These are phyloP conservation scores for Hericium alpestre DNA, from an alignment of 768 basidiomycete species.

Conservation along the genomic window DNA sequence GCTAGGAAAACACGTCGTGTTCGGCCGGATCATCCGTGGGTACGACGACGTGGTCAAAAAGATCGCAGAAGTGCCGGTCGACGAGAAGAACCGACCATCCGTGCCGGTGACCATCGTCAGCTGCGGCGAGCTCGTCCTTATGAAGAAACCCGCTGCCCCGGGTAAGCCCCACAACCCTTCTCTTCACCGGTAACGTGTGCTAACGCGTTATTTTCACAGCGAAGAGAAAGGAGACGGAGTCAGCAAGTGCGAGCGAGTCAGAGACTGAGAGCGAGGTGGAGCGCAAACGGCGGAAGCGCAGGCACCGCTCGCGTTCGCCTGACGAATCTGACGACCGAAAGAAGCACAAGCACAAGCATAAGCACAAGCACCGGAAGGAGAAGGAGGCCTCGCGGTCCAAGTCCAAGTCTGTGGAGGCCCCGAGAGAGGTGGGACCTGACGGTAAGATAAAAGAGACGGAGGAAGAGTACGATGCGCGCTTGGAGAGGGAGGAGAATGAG, in stretches of 20 bases:
- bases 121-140: constrained; percentile 79
- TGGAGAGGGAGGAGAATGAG: constrained; percentile 60
- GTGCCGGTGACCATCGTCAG: constrained; percentile 58
- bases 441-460: constrained; percentile 39
- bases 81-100: constrained; percentile 65
- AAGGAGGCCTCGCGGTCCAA: constrained; percentile 13
- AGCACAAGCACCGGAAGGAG: constrained; percentile 20
- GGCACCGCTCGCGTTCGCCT: constrained; percentile 9
- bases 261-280: constrained; percentile 1
- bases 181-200: neutral
- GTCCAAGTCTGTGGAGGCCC: neutral
- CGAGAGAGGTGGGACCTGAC: neutral
- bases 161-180: constrained; percentile 12
- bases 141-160: constrained; percentile 22
- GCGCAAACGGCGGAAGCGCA: constrained; percentile 11
- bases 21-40: constrained; percentile 43
- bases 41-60: constrained; percentile 48
- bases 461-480: constrained; percentile 60
- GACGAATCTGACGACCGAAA: constrained; percentile 4
- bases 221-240: constrained; percentile 2
- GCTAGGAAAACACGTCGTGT: constrained; percentile 50
- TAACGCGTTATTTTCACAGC: neutral
- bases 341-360: constrained; percentile 16
- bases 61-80: constrained; percentile 56
- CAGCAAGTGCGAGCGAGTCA: constrained; percentile 7